Percentiles rank a stretch among this genome's conserved stretches.
Conservation (phyloP, 202 grass and related monocot species). For the Musa balbisiana region DNA sequence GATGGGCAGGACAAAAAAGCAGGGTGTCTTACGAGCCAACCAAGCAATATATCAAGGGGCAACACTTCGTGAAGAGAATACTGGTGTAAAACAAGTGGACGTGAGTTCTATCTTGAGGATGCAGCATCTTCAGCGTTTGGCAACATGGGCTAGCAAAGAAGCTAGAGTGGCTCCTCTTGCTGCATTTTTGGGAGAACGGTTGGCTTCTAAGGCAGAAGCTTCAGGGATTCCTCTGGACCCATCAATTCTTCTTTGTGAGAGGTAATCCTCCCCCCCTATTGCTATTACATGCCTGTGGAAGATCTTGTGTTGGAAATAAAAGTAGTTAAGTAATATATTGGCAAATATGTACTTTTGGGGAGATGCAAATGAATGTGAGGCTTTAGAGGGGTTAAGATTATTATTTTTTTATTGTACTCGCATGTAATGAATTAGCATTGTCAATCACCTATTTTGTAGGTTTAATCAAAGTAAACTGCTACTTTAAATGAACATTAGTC, state of each 20-base stretch:
- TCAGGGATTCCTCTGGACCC: conserved; percentile 28
- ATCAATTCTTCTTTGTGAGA: conserved; percentile 32
- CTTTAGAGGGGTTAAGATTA: too few relatives aligned
- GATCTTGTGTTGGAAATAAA: too few relatives aligned
- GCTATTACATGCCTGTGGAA: too few relatives aligned
- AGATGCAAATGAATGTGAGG: too few relatives aligned
- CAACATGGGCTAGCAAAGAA: conserved; percentile 29
- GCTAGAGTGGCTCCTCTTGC: conserved; percentile 32
- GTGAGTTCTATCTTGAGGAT: conserved; percentile 26
- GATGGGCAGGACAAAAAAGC: not conserved
- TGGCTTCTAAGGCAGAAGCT: conserved; percentile 25
- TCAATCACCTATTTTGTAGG: too few relatives aligned
- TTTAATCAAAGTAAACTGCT: too few relatives aligned
- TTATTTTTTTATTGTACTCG: too few relatives aligned
- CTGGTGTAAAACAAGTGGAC: conserved; percentile 24
- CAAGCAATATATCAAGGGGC: not conserved
- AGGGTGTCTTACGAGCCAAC: not conserved
- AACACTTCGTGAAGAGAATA: conserved; percentile 38
- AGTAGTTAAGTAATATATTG: too few relatives aligned
- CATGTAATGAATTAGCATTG: too few relatives aligned
- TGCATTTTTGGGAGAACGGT: conserved; percentile 29
- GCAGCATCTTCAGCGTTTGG: conserved; percentile 31
- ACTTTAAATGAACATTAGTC: too few relatives aligned
- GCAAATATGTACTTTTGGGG: too few relatives aligned
- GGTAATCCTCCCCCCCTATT: not conserved